Conservation (phyloP, 1,139 yeast genomes). For the Blastobotrys petasosporus region DNA sequence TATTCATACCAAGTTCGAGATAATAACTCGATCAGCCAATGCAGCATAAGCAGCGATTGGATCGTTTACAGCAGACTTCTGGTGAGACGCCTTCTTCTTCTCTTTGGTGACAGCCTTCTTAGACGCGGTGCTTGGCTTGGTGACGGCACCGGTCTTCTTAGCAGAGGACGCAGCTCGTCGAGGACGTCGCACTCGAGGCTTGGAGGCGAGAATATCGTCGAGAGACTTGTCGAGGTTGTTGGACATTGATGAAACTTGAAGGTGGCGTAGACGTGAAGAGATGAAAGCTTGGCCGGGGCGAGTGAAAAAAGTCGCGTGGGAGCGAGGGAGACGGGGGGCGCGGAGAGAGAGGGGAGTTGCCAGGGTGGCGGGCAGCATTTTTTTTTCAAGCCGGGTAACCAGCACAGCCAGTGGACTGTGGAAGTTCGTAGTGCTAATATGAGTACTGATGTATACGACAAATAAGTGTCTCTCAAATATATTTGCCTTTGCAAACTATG, state of each 20-base stretch:
- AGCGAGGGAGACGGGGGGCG: neutral
- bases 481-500: neutral
- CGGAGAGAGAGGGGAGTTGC: neutral
- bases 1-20: conserved; percentile 33
- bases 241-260: conserved; percentile 39
- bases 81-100: conserved; percentile 18
- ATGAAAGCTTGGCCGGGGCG: neutral
- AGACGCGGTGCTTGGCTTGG: conserved; percentile 18
- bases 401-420: conserved; percentile 91
- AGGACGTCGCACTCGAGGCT: conserved; percentile 37
- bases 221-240: conserved; percentile 84
- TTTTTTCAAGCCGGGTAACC: conserved; percentile 37
- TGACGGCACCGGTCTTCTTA: conserved; percentile 18
- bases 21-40: conserved; percentile 32
- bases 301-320: neutral
- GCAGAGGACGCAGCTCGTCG: conserved; percentile 14
- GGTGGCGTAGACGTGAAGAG: neutral
- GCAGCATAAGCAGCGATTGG: conserved; percentile 25
- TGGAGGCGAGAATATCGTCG: conserved; percentile 85
- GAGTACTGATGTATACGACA: too few species aligned
- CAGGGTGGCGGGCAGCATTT: neutral
- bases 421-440: too few species aligned
- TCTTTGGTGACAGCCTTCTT: conserved; percentile 19
- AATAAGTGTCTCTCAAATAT: neutral
- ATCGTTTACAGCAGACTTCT: conserved; percentile 28